Base-by-base conservation (phyloP, 2,329 filamentous ascomycete genomes). In the Cordyceps fumosorosea region DNA sequence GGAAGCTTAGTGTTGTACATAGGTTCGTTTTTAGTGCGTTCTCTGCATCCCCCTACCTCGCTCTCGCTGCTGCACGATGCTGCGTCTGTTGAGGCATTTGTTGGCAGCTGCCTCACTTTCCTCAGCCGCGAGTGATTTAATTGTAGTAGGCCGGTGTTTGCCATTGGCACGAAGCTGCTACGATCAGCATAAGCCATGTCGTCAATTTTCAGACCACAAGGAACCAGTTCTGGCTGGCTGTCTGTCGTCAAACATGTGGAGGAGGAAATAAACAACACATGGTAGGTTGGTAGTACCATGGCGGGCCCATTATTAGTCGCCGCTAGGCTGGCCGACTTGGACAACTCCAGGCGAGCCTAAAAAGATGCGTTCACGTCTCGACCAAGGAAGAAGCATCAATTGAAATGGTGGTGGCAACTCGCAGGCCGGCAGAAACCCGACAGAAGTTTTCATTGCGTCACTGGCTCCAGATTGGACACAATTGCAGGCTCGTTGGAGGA, bases 61-160 rank as follows among this genome's bases (percentile, higher is more conserved):
- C 11, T 45, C 34, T 34, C 20, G 45, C 11, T 45, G 42, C 47
- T 60, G 34, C 48, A 45, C 20, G n/a, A 16, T 24, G 14, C 32
- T 26, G 50, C 22, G 22, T 45, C 26, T 32, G n/a, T 50, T 53
- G 57, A 60, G 57, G 57, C 48, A 60, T 60, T 60, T 60, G 24
- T 44, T 53, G 37, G 45, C 47, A 58, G 11, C 22, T 40, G 34
- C 18, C 47, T 42, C 14, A 14, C 32, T 50, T 20, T 40, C 18
- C 32, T 20, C 48, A 8, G 32, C 45, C 51, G 47, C 32, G n/a
- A 50, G 47, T 32, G 32, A 58, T 29, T 42, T 34, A 22, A 8
- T 5, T 20, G 32, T 22, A 20, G 26, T 22, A 44, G 18, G 22
- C 18, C 16, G 37, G 32, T 20, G 44, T n/a, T 37, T 6, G 20